phyloP scores from a whole-genome alignment of 495 filamentous ascomycete genomes.

The Copromyces sp. region DNA sequence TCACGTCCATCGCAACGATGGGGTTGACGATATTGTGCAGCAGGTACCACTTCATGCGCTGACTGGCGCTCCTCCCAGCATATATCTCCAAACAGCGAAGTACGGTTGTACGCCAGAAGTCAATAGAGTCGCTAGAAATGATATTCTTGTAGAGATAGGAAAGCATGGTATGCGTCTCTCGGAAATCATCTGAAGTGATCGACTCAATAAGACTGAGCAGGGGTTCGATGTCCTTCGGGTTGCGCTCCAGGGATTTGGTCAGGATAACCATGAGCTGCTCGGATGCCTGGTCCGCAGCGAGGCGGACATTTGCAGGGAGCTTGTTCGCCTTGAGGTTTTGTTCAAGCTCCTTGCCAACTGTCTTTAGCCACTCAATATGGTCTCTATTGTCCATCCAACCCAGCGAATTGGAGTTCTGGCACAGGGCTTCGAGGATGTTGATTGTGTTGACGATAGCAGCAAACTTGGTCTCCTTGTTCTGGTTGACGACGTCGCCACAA shows the following conservation, averaged over 20 bases:
- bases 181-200: conserved; percentile 72
- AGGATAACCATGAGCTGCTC: conserved; percentile 85
- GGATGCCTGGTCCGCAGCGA: conserved; percentile 80
- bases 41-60: conserved; percentile 86
- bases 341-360: conserved; percentile 72
- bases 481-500: conserved; percentile 48
- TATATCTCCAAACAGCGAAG: conserved; percentile 85
- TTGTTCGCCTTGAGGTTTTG: conserved; percentile 55
- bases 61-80: conserved; percentile 60
- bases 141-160: conserved; percentile 77
- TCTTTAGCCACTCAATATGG: conserved; percentile 53
- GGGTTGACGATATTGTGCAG: conserved; percentile 92
- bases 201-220: conserved; percentile 80
- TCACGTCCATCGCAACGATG: conserved; percentile 93
- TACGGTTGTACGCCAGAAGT: conserved; percentile 78
- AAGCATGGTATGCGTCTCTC: conserved; percentile 62
- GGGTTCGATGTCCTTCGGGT: conserved; percentile 71
- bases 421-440: conserved; percentile 69
- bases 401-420: conserved; percentile 45
- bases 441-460: conserved; percentile 79
- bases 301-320: conserved; percentile 58
- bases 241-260: conserved; percentile 62
- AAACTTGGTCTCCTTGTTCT: conserved; percentile 51
- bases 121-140: conserved; percentile 73
- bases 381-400: conserved; percentile 72